These are phyloP conservation scores for Dioszegia crocea DNA, from an alignment of 768 basidiomycete species.

Conservation along the genomic window DNA sequence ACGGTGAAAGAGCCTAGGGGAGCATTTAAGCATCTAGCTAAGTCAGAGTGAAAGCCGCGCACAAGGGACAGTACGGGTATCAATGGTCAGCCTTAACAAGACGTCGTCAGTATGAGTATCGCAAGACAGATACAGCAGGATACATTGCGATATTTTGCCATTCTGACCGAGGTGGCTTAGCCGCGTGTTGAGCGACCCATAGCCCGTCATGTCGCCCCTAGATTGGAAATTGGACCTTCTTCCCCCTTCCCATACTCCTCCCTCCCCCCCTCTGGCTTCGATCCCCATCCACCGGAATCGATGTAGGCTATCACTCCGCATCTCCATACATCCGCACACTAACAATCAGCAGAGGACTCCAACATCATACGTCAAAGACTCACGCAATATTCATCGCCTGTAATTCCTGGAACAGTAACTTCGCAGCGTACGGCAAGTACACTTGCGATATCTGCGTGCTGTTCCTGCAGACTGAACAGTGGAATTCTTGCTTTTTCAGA, in stretches of 20 bases:
- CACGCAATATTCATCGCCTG: slow-evolving; percentile 45
- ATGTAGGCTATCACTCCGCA: slow-evolving; percentile 18
- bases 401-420: slow-evolving; percentile 81
- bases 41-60: no score
- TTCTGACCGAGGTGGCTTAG: no score
- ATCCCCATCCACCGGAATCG: background rate
- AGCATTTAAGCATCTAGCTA: no score
- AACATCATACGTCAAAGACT: no score
- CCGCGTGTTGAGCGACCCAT: no score
- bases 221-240: background rate
- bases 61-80: no score
- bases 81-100: no score
- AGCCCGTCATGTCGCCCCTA: no score
- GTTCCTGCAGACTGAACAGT: slow-evolving; percentile 96
- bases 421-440: slow-evolving; percentile 75
- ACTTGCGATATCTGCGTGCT: slow-evolving; percentile 85
- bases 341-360: slow-evolving; percentile 13
- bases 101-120: no score
- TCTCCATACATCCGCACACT: slow-evolving; percentile 42
- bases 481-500: slow-evolving; percentile 98
- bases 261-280: background rate
- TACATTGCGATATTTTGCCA: no score
- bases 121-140: no score
- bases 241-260: background rate
- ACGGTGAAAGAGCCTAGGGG: no score